Evolutionary conservation across 2,329 filamentous ascomycete genomes (phyloP).

Genomic region (Fusarium kyushuense): DNA sequence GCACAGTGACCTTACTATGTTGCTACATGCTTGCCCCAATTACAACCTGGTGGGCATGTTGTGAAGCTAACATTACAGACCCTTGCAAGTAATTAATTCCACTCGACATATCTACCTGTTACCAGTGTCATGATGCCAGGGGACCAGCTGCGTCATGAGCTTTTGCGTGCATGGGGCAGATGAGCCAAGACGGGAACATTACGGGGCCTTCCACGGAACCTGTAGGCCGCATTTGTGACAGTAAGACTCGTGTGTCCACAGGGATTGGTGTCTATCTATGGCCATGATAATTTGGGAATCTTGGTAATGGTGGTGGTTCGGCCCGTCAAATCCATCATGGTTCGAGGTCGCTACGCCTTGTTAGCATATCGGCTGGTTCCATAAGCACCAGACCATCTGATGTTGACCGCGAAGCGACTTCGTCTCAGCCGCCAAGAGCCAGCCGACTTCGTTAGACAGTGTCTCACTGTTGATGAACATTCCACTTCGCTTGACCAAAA

Average conservation of each 20-base stretch:
- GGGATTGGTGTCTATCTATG: conserved; percentile 9
- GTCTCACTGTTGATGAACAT: conserved; percentile 4
- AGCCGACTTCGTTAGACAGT: not conserved
- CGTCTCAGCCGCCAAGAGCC: conserved; percentile 3
- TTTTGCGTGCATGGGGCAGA: conserved; percentile 11
- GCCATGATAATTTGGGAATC: not conserved
- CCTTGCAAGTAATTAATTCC: conserved; percentile 35
- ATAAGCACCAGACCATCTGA: conserved; percentile 34
- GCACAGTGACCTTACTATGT: not conserved
- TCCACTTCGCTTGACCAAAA: conserved; percentile 8
- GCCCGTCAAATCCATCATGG: conserved; percentile 39
- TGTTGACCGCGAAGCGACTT: conserved; percentile 22
- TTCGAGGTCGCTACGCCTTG: conserved; percentile 31
- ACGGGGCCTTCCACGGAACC: conserved; percentile 28
- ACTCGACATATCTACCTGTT: conserved; percentile 16
- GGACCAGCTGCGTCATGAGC: conserved; percentile 33
- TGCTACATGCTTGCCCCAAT: conserved; percentile 22
- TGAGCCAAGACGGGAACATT: conserved; percentile 34
- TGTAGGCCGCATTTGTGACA: conserved; percentile 20
- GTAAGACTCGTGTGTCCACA: conserved; percentile 17
- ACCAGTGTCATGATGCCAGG: conserved; percentile 36
- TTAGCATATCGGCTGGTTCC: conserved; percentile 25
- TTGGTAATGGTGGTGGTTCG: conserved; percentile 35
- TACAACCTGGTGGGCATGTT: conserved; percentile 4
- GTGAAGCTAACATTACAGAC: conserved; percentile 23